Evolutionary conservation across 208 protist genomes (phyloP).

Genomic region (Wallacemonas rigidus): DNA sequence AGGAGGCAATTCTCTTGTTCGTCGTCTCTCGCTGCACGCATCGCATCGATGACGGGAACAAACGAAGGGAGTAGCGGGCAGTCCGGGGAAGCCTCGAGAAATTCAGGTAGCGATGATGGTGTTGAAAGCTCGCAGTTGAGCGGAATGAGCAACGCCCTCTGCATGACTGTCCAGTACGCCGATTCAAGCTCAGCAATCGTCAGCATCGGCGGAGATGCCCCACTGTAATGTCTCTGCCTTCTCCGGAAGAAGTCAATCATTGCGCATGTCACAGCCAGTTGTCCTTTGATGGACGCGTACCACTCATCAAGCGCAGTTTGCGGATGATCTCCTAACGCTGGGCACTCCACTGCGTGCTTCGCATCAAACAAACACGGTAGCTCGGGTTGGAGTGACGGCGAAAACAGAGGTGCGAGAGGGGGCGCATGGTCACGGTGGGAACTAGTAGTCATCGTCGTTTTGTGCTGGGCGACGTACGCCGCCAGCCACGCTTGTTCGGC

Average conservation of each 20-base stretch:
- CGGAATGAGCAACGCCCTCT: conserved; percentile 68
- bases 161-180: conserved; percentile 59
- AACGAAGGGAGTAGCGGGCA: conserved; percentile 71
- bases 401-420: conserved; percentile 47
- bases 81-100: conserved; percentile 51
- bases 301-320: conserved; percentile 19
- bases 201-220: conserved; percentile 13
- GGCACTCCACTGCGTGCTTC: conserved; percentile 23
- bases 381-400: conserved; percentile 24
- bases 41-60: conserved; percentile 77
- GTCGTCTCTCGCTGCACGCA: conserved; percentile 28
- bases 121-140: conserved; percentile 70
- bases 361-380: conserved; percentile 39
- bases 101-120: conserved; percentile 62
- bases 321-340: conserved; percentile 17
- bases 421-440: conserved; percentile 31
- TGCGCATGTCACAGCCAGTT: conserved; percentile 36
- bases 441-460: not conserved
- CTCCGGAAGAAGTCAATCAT: conserved; percentile 41
- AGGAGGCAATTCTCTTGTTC: conserved; percentile 59
- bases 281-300: conserved; percentile 18
- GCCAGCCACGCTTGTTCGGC: conserved; percentile 22
- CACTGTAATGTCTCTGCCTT: conserved; percentile 25
- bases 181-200: conserved; percentile 37
- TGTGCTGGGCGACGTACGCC: conserved; percentile 18